Conservation (phyloP, 2,329 filamentous ascomycete species). For the Aspergillus fructus region DNA sequence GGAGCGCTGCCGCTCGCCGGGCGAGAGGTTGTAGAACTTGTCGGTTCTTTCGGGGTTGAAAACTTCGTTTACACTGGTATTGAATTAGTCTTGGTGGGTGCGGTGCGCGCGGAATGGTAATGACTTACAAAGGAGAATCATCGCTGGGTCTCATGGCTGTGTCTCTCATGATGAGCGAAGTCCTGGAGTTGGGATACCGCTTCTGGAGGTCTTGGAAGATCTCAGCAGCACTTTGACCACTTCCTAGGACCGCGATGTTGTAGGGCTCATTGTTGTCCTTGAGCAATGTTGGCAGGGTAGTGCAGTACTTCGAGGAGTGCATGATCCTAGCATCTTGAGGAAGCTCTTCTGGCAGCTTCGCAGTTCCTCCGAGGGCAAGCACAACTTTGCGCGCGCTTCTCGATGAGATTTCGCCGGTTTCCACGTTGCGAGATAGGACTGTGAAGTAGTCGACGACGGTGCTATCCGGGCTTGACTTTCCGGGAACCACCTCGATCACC, state of each 20-base stretch:
- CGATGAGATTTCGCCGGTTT: slow-evolving; percentile 43
- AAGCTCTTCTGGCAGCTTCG: slow-evolving; percentile 68
- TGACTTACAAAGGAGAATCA: slow-evolving; percentile 84
- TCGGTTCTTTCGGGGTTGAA: slow-evolving; percentile 89
- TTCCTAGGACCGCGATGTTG: slow-evolving; percentile 80
- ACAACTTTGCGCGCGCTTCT: slow-evolving; percentile 54
- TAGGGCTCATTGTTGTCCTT: slow-evolving; percentile 50
- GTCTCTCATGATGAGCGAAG: slow-evolving; percentile 75
- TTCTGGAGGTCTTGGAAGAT: slow-evolving; percentile 87
- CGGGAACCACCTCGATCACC: slow-evolving; percentile 69
- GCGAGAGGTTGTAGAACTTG: slow-evolving; percentile 67
- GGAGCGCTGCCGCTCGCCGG: slow-evolving; percentile 59
- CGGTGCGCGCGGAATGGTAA: not conserved
- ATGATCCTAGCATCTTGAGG: slow-evolving; percentile 71
- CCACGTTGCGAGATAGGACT: slow-evolving; percentile 63
- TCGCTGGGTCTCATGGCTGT: slow-evolving; percentile 86
- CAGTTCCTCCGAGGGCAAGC: slow-evolving; percentile 66
- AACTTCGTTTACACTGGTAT: slow-evolving; percentile 79
- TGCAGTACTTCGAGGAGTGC: slow-evolving; percentile 83
- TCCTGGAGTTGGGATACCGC: slow-evolving; percentile 77
- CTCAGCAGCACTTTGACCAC: slow-evolving; percentile 90
- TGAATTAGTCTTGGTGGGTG: slow-evolving; percentile 6
- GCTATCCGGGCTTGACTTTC: slow-evolving; percentile 47
- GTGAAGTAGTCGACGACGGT: slow-evolving; percentile 63
- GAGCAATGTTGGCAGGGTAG: slow-evolving; percentile 37